Base-by-base conservation (phyloP, 2,329 filamentous ascomycete genomes). In the Hyphodiscus sp. region DNA sequence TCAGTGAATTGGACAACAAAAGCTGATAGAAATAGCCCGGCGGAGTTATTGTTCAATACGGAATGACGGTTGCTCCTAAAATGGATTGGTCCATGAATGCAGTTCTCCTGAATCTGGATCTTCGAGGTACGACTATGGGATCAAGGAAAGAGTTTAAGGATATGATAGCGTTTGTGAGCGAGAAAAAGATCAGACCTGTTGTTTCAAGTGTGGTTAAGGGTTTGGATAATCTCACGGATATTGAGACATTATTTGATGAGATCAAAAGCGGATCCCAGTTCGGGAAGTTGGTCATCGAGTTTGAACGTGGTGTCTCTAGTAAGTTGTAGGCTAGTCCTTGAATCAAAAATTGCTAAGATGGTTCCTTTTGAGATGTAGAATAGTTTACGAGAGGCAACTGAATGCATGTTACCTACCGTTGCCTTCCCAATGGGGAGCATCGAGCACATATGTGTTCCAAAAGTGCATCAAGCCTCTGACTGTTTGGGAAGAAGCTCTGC, bases 71-170 rank as follows among this genome's bases (percentile, higher is more conserved):
- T 2, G 75, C 77, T 0, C 91, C 92, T 1, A 89, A 86, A 72
- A 92, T 95, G 85, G 83, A 89, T 49, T 96, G 89, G 79, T 65
- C 81, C 13, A 96, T 96, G 88, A 72, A 76, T 56, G 91, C 91
- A 0, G 87, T 94, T 15, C 71, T 97, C 56, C 88, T 86, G 70
- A 96, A 97, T 65, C 80, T 96, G 50, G 92, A 97, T 62, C 77
- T 97, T 26, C 80, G 81, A 47, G 92, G 94, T 18, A 85, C 82
- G 15, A 96, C 91, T 0, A 96, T 97, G 91, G 92, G 92, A 0
- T 95, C 89, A 26, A 79, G 88, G 45, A 84, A 82, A 66, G 94
- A 97, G 72, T 97, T 96, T 66, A 76, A 76, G n/a, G 89, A 94
- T 20, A 96, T 97, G 90, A 78, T 96, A 6, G 76, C 79, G 1